Conservation (phyloP, 1,284 basidiomycete species). For the Leccinum laetum region DNA sequence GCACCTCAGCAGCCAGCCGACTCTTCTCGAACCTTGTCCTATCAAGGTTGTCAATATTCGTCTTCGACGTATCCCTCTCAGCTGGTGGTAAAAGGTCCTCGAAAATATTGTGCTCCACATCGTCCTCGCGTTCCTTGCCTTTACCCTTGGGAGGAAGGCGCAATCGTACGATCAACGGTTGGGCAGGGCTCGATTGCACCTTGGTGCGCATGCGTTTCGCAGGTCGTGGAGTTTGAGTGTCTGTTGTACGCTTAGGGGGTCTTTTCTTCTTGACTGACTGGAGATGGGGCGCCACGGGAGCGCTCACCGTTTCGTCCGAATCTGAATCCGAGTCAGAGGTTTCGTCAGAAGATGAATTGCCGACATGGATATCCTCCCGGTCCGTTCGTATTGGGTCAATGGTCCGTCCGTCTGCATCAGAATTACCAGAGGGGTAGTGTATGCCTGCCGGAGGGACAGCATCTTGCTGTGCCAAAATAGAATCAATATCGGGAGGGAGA, state of each 20-base stretch:
- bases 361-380: slow-evolving; percentile 20
- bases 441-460: slow-evolving; percentile 2
- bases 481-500: slow-evolving; percentile 21
- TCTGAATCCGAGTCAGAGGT: slow-evolving; percentile 36
- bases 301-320: slow-evolving; percentile 23
- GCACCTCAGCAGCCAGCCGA: slow-evolving; percentile 69
- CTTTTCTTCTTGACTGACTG: slow-evolving; percentile 32
- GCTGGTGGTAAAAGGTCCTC: slow-evolving; percentile 73
- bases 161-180: slow-evolving; percentile 47
- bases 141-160: slow-evolving; percentile 58
- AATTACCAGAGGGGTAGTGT: slow-evolving; percentile 6
- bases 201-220: slow-evolving; percentile 42
- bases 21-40: slow-evolving; percentile 78
- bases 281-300: slow-evolving; percentile 11
- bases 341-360: slow-evolving; percentile 24
- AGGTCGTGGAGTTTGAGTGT: slow-evolving; percentile 28
- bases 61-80: slow-evolving; percentile 79
- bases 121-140: slow-evolving; percentile 62
- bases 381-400: slow-evolving; percentile 4
- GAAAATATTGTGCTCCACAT: slow-evolving; percentile 65
- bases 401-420: slow-evolving; percentile 8
- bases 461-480: slow-evolving; percentile 12
- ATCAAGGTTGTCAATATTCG: slow-evolving; percentile 68
- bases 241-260: slow-evolving; percentile 26
- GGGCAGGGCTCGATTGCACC: slow-evolving; percentile 33